Base-by-base conservation (phyloP, 1,284 basidiomycete genomes). In the Pseudozyma sp. region DNA sequence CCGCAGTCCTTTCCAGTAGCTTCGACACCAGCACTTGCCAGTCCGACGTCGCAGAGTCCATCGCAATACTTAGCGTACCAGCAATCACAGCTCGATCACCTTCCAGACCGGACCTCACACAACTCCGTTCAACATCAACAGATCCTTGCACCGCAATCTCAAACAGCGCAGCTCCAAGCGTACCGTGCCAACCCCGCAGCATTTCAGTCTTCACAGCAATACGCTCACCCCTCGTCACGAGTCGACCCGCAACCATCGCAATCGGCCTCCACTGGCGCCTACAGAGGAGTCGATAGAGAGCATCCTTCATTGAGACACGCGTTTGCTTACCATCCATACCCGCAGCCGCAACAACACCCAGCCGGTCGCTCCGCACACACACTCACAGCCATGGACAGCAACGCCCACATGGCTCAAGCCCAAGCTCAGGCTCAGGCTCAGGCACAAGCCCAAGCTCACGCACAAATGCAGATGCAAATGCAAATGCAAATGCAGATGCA, bases 401-500 rank as follows among this genome's bases (percentile, higher is more conserved):
- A 45, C 51, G 64, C 64, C 42, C 71, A 69, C 34, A 60, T 70
- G 52, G 59, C 71, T 49, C 70, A 72, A 18, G 65, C 70, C 12
- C 74, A 77, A 43, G 59, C 64, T 6, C 73, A 76, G 47, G 66
- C 76, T 12, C 76, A 78, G 36, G 79, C 77, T 10, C 80, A 80
- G n/a, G 71, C 66, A 13, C 79, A 79, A 48, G 75, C 78, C 11
- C 78, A 78, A 47, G 51, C 54, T 1, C 58, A 63, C 31, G 57
- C 47, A 35, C 76, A 76, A 49, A 57, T 52, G 35, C 69, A 71
- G 38, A 59, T 59, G 52, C 70, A 72, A 31, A 62, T 63, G 57
- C 70, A 73, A 53, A 67, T 67, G 58, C 70, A 73, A 18, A 68
- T 67, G 50, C 72, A 76, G 51, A 57, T 64, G 21, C 70, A 76